Evolutionary conservation across 345 rosid species (phyloP), one percentile per base, ranked within the genome.

Genomic region (Toxicodendron radicans): DNA sequence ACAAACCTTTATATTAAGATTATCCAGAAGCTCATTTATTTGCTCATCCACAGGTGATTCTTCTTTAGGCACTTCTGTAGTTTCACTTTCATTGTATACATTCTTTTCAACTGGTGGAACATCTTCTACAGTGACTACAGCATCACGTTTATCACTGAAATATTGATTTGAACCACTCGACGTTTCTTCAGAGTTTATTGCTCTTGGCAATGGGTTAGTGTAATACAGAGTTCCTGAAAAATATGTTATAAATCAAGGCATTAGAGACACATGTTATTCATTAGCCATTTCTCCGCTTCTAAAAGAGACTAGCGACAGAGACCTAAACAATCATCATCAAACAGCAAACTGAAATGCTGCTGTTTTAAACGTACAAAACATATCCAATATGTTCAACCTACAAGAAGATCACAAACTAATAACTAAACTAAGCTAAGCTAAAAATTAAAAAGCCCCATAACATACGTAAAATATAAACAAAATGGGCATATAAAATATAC

Each of bases 1-100:
- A 66, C 78, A 69, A 73, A 93, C 98, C 98, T 91, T 84, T 32
- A 87, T 21, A 33, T 85, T 83, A 58, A 89, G 70, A 38, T 80
- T 83, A 51, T 86, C 85, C 81, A 90, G 71, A 60, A 94, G 76
- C 41, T 88, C 89, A 23, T 72, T 51, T 20, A 71, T 46, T 76
- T 78, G 86, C 20, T 57, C 85, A 61, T 82, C 82, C 14, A 53
- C 73, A 51, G 82, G 73, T 20, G 80, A 73, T 49, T 85, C 88
- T 43, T 73, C 78, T 67, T 58, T 75, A 60, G 81, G 20, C 12
- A 45, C 81, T 66, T 77, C 86, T 10, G 70, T 24, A 6, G 78
- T 51, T 27, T 12, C 70, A 58, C 23, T 73, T 20, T 81, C 87
- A 75, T 20, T 74, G 62, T 66, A 77, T 11, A 67, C 78, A 56